A percentile compares a stretch with the other conserved stretches of the same genome.
Evolutionary conservation across 768 basidiomycete species (phyloP).

Genomic region (Ramaria rubella): DNA sequence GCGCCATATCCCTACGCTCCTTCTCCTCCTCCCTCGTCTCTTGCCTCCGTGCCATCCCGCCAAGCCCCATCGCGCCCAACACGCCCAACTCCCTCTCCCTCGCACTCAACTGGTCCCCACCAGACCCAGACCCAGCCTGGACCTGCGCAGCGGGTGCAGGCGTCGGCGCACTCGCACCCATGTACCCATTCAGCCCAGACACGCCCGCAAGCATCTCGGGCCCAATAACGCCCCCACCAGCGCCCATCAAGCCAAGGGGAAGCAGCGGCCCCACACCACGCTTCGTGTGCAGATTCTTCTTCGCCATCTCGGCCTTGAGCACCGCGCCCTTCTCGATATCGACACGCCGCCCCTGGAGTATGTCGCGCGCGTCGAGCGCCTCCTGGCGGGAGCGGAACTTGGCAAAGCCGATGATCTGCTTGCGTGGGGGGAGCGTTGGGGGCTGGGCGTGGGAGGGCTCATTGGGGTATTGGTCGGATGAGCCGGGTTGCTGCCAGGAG

Average conservation of each 20-base stretch:
- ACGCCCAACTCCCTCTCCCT: constrained; percentile 44
- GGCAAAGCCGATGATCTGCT: constrained; percentile 98
- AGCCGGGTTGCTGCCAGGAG: constrained; percentile 40
- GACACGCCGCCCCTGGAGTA: constrained; percentile 81
- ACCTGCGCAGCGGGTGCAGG: constrained; percentile 21
- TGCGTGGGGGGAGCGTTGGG: constrained; percentile 52
- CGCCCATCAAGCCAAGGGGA: constrained; percentile 15
- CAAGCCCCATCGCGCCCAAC: constrained; percentile 43
- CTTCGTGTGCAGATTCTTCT: constrained; percentile 98
- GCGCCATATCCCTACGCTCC: constrained; percentile 25
- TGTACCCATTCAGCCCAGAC: not conserved
- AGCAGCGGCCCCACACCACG: constrained; percentile 68
- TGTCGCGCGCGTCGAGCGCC: constrained; percentile 81
- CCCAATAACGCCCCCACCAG: constrained; percentile 16
- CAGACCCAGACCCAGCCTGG: constrained; percentile 10
- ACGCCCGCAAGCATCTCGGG: constrained; percentile 9
- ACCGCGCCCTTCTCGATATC: constrained; percentile 91
- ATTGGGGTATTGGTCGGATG: not conserved
- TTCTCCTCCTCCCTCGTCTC: constrained; percentile 44
- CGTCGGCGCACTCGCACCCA: not conserved
- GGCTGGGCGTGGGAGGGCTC: constrained; percentile 33
- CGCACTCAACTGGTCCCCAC: constrained; percentile 30
- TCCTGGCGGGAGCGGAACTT: constrained; percentile 86
- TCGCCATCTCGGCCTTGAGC: constrained; percentile 98
- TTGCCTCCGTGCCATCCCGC: constrained; percentile 4